phyloP scores from a whole-genome alignment of 352 stramenopile species.

The Pythium aristosporum region DNA sequence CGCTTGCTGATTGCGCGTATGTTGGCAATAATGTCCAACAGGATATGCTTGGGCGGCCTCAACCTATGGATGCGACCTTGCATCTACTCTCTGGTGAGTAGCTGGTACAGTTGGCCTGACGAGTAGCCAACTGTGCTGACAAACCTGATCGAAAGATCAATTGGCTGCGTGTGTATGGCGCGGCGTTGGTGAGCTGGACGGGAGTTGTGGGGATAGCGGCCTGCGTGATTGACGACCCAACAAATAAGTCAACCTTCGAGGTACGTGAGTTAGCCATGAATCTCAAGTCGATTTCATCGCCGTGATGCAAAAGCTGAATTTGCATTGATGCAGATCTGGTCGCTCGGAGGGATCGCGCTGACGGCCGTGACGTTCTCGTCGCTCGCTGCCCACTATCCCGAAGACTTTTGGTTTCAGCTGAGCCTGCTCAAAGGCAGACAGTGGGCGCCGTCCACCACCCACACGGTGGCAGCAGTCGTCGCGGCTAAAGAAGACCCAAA shows the following conservation, averaged over 20 bases:
- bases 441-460: not conserved
- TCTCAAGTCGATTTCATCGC: too few species aligned
- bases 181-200: slow-evolving; percentile 43
- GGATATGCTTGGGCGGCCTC: slow-evolving; percentile 21
- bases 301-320: not conserved
- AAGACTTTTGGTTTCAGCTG: slow-evolving; percentile 54
- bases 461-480: not conserved
- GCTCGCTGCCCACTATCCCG: slow-evolving; percentile 46
- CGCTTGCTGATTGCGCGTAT: not conserved
- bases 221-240: slow-evolving; percentile 45
- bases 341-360: slow-evolving; percentile 50
- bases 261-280: slow-evolving; percentile 16
- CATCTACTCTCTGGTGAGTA: slow-evolving; percentile 41
- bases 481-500: not conserved
- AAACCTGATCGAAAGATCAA: slow-evolving; percentile 39
- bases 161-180: slow-evolving; percentile 43
- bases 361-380: slow-evolving; percentile 34
- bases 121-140: not conserved
- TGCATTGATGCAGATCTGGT: slow-evolving; percentile 40
- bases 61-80: slow-evolving; percentile 53
- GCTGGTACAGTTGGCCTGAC: not conserved
- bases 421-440: slow-evolving; percentile 13
- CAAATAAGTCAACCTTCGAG: slow-evolving; percentile 40
- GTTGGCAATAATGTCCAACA: slow-evolving; percentile 5
- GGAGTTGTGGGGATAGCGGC: slow-evolving; percentile 36